These are phyloP conservation scores for Friedmanniomyces simplex DNA, from an alignment of 495 filamentous ascomycete genomes.

Conservation along the genomic window DNA sequence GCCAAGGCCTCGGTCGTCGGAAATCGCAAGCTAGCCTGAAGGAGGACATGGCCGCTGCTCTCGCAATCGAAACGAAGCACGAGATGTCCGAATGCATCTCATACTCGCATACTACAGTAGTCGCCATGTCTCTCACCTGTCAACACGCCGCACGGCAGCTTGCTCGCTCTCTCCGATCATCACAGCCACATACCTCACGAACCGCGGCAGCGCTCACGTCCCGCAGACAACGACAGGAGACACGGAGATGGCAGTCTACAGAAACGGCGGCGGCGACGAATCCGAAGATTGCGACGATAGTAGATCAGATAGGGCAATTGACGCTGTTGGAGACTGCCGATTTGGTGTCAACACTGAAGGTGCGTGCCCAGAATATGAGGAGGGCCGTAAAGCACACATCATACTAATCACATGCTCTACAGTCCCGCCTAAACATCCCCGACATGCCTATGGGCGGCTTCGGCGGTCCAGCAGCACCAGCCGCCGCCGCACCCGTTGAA, in stretches of 20 bases:
- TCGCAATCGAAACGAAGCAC: conserved; percentile 1
- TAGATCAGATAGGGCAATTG: conserved; percentile 97
- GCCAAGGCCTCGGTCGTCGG: not conserved
- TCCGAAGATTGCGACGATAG: conserved; percentile 84
- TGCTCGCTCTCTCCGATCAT: conserved; percentile 33
- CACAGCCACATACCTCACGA: not conserved
- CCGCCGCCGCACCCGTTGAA: conserved; percentile 54
- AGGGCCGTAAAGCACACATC: not conserved
- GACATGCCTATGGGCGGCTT: conserved; percentile 89
- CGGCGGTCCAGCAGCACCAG: conserved; percentile 49
- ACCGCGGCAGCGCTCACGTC: not conserved
- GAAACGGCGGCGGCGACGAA: conserved; percentile 48
- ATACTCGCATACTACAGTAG: not conserved
- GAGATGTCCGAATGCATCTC: not conserved
- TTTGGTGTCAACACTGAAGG: conserved; percentile 86
- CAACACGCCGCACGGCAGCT: conserved; percentile 50
- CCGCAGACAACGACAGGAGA: conserved; percentile 17
- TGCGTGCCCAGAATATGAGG: conserved; percentile 28
- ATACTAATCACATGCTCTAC: conserved; percentile 21
- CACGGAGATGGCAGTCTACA: conserved; percentile 63
- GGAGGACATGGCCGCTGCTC: not conserved
- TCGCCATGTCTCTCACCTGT: conserved; percentile 49
- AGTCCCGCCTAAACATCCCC: conserved; percentile 95
- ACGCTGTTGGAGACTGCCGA: conserved; percentile 95
- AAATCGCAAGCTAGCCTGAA: not conserved